phyloP scores from a whole-genome alignment of 2,329 filamentous ascomycete species.

The Magnaporthiopsis poae region DNA sequence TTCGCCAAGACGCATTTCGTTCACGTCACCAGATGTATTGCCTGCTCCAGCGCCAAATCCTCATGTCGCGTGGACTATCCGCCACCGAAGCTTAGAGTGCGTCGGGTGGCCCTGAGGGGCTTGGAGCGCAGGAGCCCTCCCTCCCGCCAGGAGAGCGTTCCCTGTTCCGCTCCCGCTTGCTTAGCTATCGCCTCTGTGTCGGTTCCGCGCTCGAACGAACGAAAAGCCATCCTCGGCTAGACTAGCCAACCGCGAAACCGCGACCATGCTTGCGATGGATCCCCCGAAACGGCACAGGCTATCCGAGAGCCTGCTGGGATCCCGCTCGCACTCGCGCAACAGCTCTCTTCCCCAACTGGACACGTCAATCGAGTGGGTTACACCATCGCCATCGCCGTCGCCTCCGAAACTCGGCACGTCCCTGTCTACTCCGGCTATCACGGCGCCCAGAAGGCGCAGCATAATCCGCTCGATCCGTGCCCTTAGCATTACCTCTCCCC shows the following conservation, averaged over 20 bases:
- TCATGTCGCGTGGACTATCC: neutral
- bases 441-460: neutral
- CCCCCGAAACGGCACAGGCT: neutral
- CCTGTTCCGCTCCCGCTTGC: neutral
- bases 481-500: neutral
- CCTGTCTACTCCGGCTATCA: neutral
- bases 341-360: neutral
- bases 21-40: neutral
- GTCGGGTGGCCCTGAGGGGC: neutral
- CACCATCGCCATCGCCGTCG: neutral
- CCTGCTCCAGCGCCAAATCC: neutral
- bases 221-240: neutral
- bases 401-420: conserved; percentile 1
- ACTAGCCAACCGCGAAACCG: neutral
- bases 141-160: neutral
- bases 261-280: neutral
- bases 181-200: neutral
- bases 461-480: conserved; percentile 2
- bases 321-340: neutral
- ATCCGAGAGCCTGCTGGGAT: neutral
- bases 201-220: neutral
- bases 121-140: neutral
- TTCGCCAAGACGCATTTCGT: neutral
- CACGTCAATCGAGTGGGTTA: neutral
- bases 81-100: neutral